A percentile compares a stretch with the other conserved stretches of the same genome.
phyloP scores from a whole-genome alignment of 2,329 filamentous ascomycete species.

The Phyllosticta paracitricarpa region DNA sequence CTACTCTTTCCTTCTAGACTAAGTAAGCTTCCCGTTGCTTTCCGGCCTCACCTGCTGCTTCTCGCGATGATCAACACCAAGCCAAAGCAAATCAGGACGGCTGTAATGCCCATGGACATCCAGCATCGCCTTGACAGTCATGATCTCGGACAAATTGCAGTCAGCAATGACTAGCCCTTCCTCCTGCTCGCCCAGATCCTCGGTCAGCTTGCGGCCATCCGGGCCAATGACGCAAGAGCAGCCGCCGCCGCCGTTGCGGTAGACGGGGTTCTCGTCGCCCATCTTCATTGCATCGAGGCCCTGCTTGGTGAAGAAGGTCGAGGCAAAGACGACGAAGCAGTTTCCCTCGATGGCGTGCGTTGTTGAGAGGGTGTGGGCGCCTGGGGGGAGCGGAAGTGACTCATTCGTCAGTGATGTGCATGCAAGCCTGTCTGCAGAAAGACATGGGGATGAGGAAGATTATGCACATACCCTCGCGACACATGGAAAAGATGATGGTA shows the following conservation, averaged over 20 bases:
- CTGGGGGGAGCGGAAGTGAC: conserved; percentile 12
- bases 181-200: conserved; percentile 27
- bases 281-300: conserved; percentile 38
- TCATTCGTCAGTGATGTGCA: background rate
- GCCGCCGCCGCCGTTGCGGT: conserved; percentile 34
- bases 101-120: conserved; percentile 43
- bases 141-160: conserved; percentile 36
- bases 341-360: conserved; percentile 48
- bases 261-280: conserved; percentile 27
- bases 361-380: conserved; percentile 38
- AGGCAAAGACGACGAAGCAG: conserved; percentile 46
- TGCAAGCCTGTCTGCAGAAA: too few relatives aligned
- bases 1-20: too few relatives aligned
- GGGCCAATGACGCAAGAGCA: conserved; percentile 43
- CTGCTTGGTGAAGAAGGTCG: conserved; percentile 36
- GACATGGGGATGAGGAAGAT: background rate
- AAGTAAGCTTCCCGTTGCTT: background rate
- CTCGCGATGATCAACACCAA: conserved; percentile 28
- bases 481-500: background rate
- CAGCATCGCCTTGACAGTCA: conserved; percentile 33
- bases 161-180: conserved; percentile 45
- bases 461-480: background rate
- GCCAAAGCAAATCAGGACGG: conserved; percentile 43
- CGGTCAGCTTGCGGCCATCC: conserved; percentile 39
- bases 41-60: conserved; percentile 18